phyloP scores from a whole-genome alignment of 768 basidiomycete genomes.

The Saitozyma podzolica region DNA sequence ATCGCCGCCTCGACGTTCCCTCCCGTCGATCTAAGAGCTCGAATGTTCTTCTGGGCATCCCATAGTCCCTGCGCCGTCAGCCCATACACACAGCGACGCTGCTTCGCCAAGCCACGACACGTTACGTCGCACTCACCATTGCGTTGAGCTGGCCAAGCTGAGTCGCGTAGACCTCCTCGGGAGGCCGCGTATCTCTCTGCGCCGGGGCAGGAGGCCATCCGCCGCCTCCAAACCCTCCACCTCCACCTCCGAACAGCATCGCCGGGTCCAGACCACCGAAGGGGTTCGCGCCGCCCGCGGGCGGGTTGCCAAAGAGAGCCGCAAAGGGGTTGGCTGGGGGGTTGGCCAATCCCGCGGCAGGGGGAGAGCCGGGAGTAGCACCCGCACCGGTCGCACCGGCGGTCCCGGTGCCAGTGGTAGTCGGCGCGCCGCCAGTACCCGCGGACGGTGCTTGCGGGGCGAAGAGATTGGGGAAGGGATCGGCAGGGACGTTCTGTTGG shows the following conservation, averaged over 20 bases:
- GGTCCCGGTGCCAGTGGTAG: background rate
- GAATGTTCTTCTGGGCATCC: slow-evolving; percentile 83
- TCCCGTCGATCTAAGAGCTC: slow-evolving; percentile 85
- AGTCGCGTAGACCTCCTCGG: slow-evolving; percentile 85
- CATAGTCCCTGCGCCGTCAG: slow-evolving; percentile 58
- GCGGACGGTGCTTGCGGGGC: slow-evolving; percentile 24
- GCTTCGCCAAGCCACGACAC: background rate
- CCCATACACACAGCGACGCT: background rate
- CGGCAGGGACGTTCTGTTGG: slow-evolving; percentile 16
- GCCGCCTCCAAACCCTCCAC: slow-evolving; percentile 20
- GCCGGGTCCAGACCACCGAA: slow-evolving; percentile 7
- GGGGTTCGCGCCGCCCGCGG: slow-evolving; percentile 5
- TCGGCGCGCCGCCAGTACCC: slow-evolving; percentile 4
- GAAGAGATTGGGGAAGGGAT: slow-evolving; percentile 45
- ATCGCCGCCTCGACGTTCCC: slow-evolving; percentile 90
- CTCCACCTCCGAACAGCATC: slow-evolving; percentile 4
- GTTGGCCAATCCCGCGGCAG: background rate
- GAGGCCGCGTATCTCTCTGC: slow-evolving; percentile 69
- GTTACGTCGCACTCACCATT: slow-evolving; percentile 62
- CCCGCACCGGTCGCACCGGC: slow-evolving; percentile 11
- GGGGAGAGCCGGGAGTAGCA: background rate
- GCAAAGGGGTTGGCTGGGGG: slow-evolving; percentile 28
- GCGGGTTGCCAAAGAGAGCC: slow-evolving; percentile 10
- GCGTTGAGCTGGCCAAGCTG: slow-evolving; percentile 72
- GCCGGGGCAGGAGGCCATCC: slow-evolving; percentile 54